Percentiles rank a stretch among this genome's conserved stretches.
phyloP scores from a whole-genome alignment of 805 yeast species.

The Barnettozyma botsteinii region DNA sequence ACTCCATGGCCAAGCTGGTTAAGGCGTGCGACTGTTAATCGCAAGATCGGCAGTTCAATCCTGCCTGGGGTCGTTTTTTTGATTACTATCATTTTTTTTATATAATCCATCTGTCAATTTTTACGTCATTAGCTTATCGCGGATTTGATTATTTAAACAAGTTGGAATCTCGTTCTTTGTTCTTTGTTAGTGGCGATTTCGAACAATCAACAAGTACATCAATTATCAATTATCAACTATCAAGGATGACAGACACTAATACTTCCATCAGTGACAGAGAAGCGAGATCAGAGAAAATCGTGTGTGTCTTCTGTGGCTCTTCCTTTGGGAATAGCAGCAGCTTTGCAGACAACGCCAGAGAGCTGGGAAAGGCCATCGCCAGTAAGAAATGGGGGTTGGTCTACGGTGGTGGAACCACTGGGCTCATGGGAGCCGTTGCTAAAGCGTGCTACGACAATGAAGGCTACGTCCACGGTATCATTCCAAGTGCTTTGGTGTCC shows the following conservation, averaged over 20 bases:
- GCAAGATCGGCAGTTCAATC: constrained; percentile 48
- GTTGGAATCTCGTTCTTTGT: no score
- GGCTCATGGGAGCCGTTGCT: constrained; percentile 76
- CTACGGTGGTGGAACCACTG: constrained; percentile 88
- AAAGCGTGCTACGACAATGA: constrained; percentile 41
- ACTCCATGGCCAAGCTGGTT: constrained; percentile 30
- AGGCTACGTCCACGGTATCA: constrained; percentile 77
- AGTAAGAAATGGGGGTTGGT: constrained; percentile 64
- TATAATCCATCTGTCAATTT: no score
- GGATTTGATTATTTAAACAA: no score
- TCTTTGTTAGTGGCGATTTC: no score
- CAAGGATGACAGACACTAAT: no score
- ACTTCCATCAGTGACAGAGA: background rate
- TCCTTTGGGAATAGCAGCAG: constrained; percentile 54
- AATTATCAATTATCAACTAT: no score
- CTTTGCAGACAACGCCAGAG: constrained; percentile 48
- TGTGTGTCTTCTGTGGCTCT: constrained; percentile 88
- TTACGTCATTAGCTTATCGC: no score
- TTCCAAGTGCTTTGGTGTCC: constrained; percentile 76
- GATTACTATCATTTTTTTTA: no score
- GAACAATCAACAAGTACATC: no score
- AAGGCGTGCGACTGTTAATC: constrained; percentile 50
- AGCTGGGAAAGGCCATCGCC: constrained; percentile 57
- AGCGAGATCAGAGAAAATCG: constrained; percentile 26
- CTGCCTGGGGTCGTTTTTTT: constrained; percentile 40